Conservation (phyloP, 768 basidiomycete genomes). For the Lanmaoa rubissima region DNA sequence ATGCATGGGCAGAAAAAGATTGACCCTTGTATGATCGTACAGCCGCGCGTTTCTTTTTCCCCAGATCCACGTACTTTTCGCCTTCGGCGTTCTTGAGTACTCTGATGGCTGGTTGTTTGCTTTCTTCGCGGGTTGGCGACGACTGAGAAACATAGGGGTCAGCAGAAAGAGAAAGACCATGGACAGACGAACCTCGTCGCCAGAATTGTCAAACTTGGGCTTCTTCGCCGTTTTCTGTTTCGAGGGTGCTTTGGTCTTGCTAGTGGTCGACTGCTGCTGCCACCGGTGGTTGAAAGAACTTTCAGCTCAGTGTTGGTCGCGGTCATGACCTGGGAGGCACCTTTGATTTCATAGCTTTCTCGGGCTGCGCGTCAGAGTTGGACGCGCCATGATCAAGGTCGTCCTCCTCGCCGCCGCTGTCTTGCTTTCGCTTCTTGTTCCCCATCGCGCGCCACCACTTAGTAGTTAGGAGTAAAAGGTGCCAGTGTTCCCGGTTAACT, state of each 20-base stretch:
- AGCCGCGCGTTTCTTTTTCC: slow-evolving; percentile 68
- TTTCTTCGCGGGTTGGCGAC: slow-evolving; percentile 3
- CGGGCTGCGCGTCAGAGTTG: slow-evolving; percentile 15
- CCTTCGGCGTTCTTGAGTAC: slow-evolving; percentile 26
- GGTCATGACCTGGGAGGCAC: background rate
- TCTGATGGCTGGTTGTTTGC: background rate
- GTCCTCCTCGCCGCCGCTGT: slow-evolving; percentile 1
- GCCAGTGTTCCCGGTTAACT: no score
- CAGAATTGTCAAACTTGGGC: slow-evolving; percentile 24
- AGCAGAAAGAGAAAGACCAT: background rate
- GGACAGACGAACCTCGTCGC: slow-evolving; percentile 8
- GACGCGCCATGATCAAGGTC: slow-evolving; percentile 9
- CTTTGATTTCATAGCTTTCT: slow-evolving; percentile 13
- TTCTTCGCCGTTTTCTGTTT: slow-evolving; percentile 36
- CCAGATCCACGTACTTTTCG: slow-evolving; percentile 59
- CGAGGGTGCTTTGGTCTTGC: slow-evolving; percentile 15
- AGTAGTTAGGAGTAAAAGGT: no score
- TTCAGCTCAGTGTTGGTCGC: background rate
- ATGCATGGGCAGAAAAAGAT: background rate
- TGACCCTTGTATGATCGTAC: slow-evolving; percentile 50
- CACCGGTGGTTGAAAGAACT: background rate
- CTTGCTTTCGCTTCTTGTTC: background rate
- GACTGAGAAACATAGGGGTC: slow-evolving; percentile 24
- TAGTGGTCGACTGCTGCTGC: background rate
- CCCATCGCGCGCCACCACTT: background rate